phyloP scores from a whole-genome alignment of 208 protist genomes.

The Kentomonas sorsogonicus region DNA sequence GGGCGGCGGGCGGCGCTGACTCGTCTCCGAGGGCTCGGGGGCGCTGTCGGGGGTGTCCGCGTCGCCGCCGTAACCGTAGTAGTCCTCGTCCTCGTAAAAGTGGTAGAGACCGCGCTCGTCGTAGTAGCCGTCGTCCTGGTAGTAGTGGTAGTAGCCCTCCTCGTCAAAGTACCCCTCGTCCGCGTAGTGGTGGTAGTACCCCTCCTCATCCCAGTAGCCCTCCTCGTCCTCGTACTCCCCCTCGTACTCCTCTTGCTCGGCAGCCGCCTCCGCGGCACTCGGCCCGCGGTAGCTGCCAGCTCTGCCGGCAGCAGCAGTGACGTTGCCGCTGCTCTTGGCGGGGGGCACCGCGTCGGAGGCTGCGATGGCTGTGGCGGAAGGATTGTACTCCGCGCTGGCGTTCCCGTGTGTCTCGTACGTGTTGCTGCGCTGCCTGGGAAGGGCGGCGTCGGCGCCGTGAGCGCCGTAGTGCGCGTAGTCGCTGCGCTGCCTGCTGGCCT shows the following conservation, averaged over 20 bases:
- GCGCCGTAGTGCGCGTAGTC: too few species aligned
- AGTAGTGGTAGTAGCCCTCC: constrained; percentile 23
- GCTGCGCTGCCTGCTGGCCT: neutral
- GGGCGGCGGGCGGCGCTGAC: constrained; percentile 21
- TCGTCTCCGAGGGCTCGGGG: constrained; percentile 11
- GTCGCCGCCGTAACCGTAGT: constrained; percentile 17
- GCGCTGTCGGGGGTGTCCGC: constrained; percentile 16
- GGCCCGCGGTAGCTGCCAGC: too few species aligned
- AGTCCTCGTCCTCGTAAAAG: constrained; percentile 27
- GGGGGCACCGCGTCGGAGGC: neutral
- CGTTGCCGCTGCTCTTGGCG: neutral
- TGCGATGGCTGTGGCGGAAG: too few species aligned
- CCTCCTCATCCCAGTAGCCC: neutral
- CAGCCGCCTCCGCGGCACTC: too few species aligned
- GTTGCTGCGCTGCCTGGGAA: neutral
- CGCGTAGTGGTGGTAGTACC: constrained; percentile 10
- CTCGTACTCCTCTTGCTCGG: too few species aligned
- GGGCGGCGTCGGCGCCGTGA: too few species aligned
- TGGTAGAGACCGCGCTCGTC: constrained; percentile 25
- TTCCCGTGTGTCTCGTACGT: too few species aligned
- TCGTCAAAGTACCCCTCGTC: constrained; percentile 29
- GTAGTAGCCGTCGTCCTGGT: constrained; percentile 31
- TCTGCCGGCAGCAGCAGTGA: neutral
- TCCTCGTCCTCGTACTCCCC: too few species aligned
- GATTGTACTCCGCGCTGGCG: too few species aligned